phyloP scores from a whole-genome alignment of 106 monocot genomes.

The Dendrobium officinale region DNA sequence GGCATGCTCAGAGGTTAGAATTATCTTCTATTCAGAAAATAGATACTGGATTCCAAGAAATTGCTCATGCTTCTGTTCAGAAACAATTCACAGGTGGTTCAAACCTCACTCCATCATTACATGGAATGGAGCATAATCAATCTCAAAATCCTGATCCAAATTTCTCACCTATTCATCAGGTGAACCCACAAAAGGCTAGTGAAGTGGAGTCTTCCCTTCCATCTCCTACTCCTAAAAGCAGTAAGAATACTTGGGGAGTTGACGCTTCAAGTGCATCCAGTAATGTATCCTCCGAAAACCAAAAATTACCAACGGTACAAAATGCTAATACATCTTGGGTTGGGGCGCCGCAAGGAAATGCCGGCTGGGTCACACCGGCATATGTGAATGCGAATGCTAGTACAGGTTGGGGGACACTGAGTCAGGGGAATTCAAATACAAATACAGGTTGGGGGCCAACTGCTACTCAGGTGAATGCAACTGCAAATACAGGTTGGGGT shows the following conservation, averaged over 20 bases:
- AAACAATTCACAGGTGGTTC: conserved; percentile 11
- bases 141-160: conserved; percentile 6
- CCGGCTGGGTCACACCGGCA: neutral
- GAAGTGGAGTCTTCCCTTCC: conserved; percentile 38
- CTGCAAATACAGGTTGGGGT: conserved; percentile 15
- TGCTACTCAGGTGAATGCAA: conserved; percentile 6
- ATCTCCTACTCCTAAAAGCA: conserved; percentile 42
- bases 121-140: conserved; percentile 6
- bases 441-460: conserved; percentile 26
- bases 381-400: conserved; percentile 6
- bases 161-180: conserved; percentile 7
- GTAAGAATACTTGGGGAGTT: neutral
- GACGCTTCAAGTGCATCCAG: neutral
- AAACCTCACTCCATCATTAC: conserved; percentile 5
- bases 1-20: neutral
- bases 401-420: neutral
- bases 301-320: neutral
- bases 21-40: conserved; percentile 7
- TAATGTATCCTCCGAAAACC: neutral
- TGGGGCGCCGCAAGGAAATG: conserved; percentile 11
- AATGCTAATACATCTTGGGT: conserved; percentile 8
- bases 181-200: conserved; percentile 10
- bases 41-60: neutral
- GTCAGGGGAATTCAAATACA: conserved; percentile 1
- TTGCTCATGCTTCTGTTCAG: neutral